phyloP scores from a whole-genome alignment of 139 green algal species.

The Dunaliella primolecta region DNA sequence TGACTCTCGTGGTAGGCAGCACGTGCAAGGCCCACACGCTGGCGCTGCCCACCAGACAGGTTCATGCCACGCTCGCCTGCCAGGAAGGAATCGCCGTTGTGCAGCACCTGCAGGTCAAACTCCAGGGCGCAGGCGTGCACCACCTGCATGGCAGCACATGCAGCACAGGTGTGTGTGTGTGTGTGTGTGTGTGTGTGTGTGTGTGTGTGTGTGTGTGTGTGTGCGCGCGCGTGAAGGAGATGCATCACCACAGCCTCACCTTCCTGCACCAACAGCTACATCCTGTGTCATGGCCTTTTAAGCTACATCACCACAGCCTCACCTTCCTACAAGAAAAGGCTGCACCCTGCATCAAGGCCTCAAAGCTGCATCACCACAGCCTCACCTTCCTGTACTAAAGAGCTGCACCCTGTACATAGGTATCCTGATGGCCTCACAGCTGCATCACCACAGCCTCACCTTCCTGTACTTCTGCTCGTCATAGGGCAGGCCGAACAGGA shows the following conservation, averaged over 20 bases:
- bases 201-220: too few relatives aligned
- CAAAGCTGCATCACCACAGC: too few relatives aligned
- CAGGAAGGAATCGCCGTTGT: conserved; percentile 46
- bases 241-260: too few relatives aligned
- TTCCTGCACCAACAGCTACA: too few relatives aligned
- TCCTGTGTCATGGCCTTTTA: background rate
- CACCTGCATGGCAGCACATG: background rate
- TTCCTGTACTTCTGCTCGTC: conserved; percentile 48
- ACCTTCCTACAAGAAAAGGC: too few relatives aligned
- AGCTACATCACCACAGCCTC: too few relatives aligned
- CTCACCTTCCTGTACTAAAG: too few relatives aligned
- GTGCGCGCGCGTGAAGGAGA: too few relatives aligned
- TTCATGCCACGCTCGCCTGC: conserved; percentile 70
- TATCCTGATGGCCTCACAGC: background rate
- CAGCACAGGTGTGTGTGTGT: background rate
- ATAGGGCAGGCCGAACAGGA: conserved; percentile 53
- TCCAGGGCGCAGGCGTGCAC: conserved; percentile 52
- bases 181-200: background rate
- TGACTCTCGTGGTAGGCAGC: conserved; percentile 52
- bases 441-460: too few relatives aligned
- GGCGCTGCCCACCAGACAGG: conserved; percentile 60
- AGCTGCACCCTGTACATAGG: background rate
- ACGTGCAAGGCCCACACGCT: conserved; percentile 56
- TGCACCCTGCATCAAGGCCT: background rate
- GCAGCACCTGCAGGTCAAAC: conserved; percentile 39